Base-by-base conservation (phyloP, 768 basidiomycete genomes). In the Hericium alpestre region DNA sequence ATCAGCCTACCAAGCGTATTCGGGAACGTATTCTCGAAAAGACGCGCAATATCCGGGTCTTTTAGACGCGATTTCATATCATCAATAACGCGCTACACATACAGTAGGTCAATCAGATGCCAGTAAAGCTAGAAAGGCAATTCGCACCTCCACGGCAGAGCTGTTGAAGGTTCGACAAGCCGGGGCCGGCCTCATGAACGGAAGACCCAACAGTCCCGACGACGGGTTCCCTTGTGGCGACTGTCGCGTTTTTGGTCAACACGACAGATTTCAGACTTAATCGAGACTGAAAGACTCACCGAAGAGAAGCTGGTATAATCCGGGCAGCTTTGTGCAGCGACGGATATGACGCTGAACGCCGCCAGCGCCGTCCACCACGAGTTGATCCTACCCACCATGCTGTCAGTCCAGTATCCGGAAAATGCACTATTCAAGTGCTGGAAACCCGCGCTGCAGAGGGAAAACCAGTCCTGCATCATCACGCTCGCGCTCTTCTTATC, bases 1-100 rank as follows among this genome's bases (percentile, higher is more conserved):
- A 9, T 55, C 12, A 32, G 65, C 74, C 58, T 61, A 86, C 86
- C 87, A 48, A 90, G 76, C 0, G 88, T 90, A 62, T 88, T 88
- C 3, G 88, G 88, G 65, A 89, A 88, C 0, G 87, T 84, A 59
- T 90, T 90, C 67, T 89, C 87, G 61, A 90, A 90, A 20, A 90
- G 66, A 52, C 86, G 78, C 12, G 87, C 88, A 53, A 90, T 61
- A 63, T 90, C 88, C 0, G 87, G 84, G 65, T 90, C 86, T 65
- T 82, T 88, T 56, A 90, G 71, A 48, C 83, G 75, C 16, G 72
- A 66, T 46, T 79, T 88, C 84, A 88, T 85, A 67, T 90, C 84
- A n/a, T 60, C 63, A 32, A 90, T 84, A 27, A 89, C 86, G 76
- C 80, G 76, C 87, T 89, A 22, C 59, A 25, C 41, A 27, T 43